Conservation (phyloP, 139 green algal species). For the Chlamydomonas sphaeroides region DNA sequence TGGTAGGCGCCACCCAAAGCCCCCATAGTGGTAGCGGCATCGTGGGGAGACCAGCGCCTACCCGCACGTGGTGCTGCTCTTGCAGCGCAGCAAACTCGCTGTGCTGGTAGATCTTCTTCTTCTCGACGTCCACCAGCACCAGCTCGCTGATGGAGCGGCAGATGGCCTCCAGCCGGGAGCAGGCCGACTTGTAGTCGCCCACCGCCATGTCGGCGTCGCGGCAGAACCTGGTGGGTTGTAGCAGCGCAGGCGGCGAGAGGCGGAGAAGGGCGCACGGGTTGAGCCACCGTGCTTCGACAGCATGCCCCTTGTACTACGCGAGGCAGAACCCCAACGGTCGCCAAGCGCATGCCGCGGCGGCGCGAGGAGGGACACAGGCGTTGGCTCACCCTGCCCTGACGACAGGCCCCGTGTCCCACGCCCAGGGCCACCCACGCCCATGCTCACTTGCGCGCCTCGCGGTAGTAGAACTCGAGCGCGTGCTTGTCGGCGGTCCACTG, state of each 20-base stretch:
- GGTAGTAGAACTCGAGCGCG: slow-evolving; percentile 83
- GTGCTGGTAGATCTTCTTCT: slow-evolving; percentile 89
- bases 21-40: too few species aligned
- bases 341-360: too few species aligned
- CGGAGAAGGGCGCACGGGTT: too few species aligned
- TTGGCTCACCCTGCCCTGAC: too few species aligned
- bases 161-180: slow-evolving; percentile 66
- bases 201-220: slow-evolving; percentile 75
- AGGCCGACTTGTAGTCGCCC: slow-evolving; percentile 77
- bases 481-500: slow-evolving; percentile 76
- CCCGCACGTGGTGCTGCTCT: slow-evolving; percentile 65
- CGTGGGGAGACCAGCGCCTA: too few species aligned
- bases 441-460: slow-evolving; percentile 69
- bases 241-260: neutral
- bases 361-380: too few species aligned
- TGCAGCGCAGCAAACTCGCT: slow-evolving; percentile 82
- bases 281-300: too few species aligned
- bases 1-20: too few species aligned
- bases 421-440: too few species aligned
- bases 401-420: too few species aligned
- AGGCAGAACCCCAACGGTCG: too few species aligned
- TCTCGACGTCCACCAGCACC: slow-evolving; percentile 82
- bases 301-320: too few species aligned
- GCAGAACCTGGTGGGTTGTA: slow-evolving; percentile 70
- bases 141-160: slow-evolving; percentile 72